Base-by-base conservation (phyloP, 2,329 filamentous ascomycete genomes). In the Fusarium algeriense region DNA sequence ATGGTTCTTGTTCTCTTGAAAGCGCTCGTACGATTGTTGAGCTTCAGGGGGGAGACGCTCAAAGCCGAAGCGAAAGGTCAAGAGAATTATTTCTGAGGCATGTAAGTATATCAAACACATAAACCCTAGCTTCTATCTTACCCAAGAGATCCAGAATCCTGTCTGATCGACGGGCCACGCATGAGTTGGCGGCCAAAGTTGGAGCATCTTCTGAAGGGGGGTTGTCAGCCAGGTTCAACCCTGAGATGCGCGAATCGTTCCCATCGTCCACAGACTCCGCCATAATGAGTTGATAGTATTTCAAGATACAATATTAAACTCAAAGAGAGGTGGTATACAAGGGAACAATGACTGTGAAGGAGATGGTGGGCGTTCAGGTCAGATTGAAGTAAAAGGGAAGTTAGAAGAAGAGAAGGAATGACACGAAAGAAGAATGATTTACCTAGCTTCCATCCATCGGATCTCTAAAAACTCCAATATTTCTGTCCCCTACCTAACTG, bases 11-110 rank as follows among this genome's bases (percentile, higher is more conserved):
- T 67, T 38, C 7, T 55, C 23, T 23, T 56, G 28, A 26, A 76
- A 76, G 26, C 34, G 46, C 30, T 34, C 41, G 41, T 69, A 63
- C 19, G 60, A 45, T 43, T 44, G 48, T 48, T 62, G 70, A n/a
- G 66, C 64, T 30, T 66, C 62, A 5, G 14, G 15, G 7, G 73
- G 73, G 30, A 76, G 66, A 12, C 40, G 48, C 20, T 73, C 60
- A 11, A 71, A 65, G 14, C 49, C 56, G 7, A 58, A 46, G 19
- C 60, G 41, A 11, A 75, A 70, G 17, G 53, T 46, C 12, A 56
- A n/a, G 12, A 62, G 26, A n/a, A 73, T 50, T 13, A 26, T 49
- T 30, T 63, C 74, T 76, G 28, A n/a, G 30, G 13, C 3, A 17
- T 12, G 28, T 74, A 11, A 75, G 68, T 41, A 52, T n/a, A 14